phyloP scores from a whole-genome alignment of 768 basidiomycete species.

The Sistotremastrum niveocremeum region DNA sequence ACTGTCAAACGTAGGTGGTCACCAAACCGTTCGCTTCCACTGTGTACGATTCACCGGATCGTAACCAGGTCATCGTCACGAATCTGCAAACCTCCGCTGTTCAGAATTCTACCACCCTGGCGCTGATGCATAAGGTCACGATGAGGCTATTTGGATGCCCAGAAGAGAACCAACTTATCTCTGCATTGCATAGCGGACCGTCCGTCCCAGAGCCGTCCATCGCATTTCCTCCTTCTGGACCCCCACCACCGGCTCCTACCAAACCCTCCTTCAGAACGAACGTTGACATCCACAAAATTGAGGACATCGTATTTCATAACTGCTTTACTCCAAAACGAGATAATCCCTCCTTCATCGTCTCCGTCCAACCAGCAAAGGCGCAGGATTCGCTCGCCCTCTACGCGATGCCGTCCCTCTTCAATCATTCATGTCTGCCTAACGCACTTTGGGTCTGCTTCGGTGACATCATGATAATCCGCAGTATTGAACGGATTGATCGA shows the following conservation, averaged over 20 bases:
- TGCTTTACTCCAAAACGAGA: conserved; percentile 5
- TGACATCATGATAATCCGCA: conserved; percentile 19
- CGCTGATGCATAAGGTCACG: too few species aligned
- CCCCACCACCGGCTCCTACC: conserved; percentile 1
- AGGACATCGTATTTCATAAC: conserved; percentile 14
- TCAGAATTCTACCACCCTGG: too few species aligned
- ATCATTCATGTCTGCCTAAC: conserved; percentile 19
- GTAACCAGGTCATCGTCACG: too few species aligned
- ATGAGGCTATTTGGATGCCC: too few species aligned
- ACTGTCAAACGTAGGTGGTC: too few species aligned
- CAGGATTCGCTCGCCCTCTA: conserved; percentile 13
- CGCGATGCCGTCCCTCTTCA: conserved; percentile 18
- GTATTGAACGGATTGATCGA: conserved; percentile 7
- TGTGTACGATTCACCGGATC: too few species aligned
- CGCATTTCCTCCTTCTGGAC: conserved; percentile 3
- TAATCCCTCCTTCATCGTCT: neutral
- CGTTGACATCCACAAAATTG: conserved; percentile 15
- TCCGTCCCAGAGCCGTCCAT: conserved; percentile 8
- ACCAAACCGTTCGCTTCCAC: too few species aligned
- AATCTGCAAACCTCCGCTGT: too few species aligned
- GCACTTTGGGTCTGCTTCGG: conserved; percentile 13
- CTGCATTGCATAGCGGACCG: conserved; percentile 15
- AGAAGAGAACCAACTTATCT: too few species aligned
- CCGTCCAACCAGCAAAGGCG: neutral
- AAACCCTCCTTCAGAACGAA: neutral